Evolutionary conservation across 352 stramenopile species (phyloP).

Genomic region (Phytophthora foliorum): DNA sequence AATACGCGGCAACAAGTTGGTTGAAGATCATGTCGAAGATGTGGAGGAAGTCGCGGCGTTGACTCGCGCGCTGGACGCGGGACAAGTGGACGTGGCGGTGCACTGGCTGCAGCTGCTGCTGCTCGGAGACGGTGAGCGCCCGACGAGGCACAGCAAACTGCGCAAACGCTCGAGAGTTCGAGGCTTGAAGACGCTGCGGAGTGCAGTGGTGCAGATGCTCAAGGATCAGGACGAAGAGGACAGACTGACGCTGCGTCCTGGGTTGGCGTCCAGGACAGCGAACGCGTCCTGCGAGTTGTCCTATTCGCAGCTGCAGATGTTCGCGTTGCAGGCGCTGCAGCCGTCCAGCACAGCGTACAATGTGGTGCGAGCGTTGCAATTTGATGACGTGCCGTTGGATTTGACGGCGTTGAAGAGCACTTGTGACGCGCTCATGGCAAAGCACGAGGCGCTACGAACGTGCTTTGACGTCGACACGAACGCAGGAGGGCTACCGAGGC

Average conservation of each 20-base stretch:
- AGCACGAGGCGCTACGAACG: slow-evolving; percentile 60
- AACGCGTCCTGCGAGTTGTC: slow-evolving; percentile 37
- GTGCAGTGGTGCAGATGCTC: slow-evolving; percentile 26
- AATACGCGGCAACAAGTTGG: background rate
- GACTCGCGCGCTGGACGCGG: slow-evolving; percentile 37
- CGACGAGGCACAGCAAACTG: background rate
- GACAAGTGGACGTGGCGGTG: slow-evolving; percentile 48
- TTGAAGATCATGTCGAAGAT: background rate
- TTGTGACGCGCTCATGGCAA: slow-evolving; percentile 42
- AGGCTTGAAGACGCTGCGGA: slow-evolving; percentile 28
- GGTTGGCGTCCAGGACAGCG: slow-evolving; percentile 12
- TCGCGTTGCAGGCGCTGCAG: slow-evolving; percentile 55
- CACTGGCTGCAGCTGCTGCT: slow-evolving; percentile 53
- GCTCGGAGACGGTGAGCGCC: slow-evolving; percentile 6
- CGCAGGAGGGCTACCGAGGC: slow-evolving; percentile 39
- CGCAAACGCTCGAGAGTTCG: slow-evolving; percentile 8
- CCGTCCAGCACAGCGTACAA: slow-evolving; percentile 64
- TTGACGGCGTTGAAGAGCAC: slow-evolving; percentile 31
- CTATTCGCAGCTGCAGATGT: slow-evolving; percentile 71
- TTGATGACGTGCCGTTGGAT: slow-evolving; percentile 32
- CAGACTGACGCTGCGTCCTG: slow-evolving; percentile 22
- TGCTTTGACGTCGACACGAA: slow-evolving; percentile 42
- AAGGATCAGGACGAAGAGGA: slow-evolving; percentile 9
- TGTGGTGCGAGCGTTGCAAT: slow-evolving; percentile 47
- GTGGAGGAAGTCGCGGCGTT: slow-evolving; percentile 16